Base-by-base conservation (phyloP, 1,139 yeast species). In the Diutina sp. region DNA sequence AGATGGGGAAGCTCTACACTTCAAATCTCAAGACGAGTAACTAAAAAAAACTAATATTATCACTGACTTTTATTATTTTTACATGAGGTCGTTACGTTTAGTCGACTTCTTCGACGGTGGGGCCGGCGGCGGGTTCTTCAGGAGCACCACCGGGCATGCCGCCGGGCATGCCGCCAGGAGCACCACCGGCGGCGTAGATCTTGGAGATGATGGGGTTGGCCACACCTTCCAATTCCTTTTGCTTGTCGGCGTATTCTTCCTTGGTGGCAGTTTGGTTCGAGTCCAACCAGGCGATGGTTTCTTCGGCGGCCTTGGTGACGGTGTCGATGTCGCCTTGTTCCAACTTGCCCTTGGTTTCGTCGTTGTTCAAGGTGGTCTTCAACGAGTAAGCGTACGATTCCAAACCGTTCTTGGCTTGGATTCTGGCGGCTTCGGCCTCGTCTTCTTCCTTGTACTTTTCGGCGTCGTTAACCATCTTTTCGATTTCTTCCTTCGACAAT, bases 141-240 rank as follows among this genome's bases (percentile, higher is more conserved):
- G 81, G 85, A n/a, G 52, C 41, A 64, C 83, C 81, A 61, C 78
- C 79, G 60, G 82, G 79, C 63, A 78, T 87, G 69, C 84, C 85
- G 58, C 50, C 61, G 67, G 81, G 82, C 62, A 73, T 76, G 67
- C 75, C 78, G 63, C 72, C 78, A 30, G 57, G 58, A 28, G 65
- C 67, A 21, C 67, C 69, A 11, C 65, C 85, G 62, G 79, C 85
- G 74, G 82, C 86, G 87, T 89, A 89, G 79, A 90, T 87, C 82
- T 88, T 87, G 72, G 90, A 79, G 87, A 89, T 85, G 80, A 89
- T 85, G 75, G 96, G 96, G 87, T 89, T 89, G 67, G 96, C 93
- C 77, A 85, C 82, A 65, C 84, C 87, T 81, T 89, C 96, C 72
- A 89, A 87, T 77, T 89, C 96, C 87, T 89, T 89, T 81, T 88